These are phyloP conservation scores for Metschnikowia santaceciliae DNA, from an alignment of 805 yeast genomes.

Conservation along the genomic window DNA sequence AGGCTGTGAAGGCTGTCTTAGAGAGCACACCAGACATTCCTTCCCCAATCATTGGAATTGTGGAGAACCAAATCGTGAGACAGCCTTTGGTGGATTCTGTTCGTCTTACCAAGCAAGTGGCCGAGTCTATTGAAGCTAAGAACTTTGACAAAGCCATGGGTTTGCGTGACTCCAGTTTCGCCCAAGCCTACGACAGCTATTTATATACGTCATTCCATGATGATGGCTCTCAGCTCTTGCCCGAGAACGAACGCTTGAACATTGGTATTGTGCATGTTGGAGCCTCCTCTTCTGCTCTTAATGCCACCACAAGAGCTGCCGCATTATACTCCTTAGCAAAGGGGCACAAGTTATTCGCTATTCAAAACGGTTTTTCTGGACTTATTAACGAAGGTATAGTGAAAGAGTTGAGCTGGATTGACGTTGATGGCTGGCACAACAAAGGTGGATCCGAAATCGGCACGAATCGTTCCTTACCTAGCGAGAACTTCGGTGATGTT, in stretches of 20 bases:
- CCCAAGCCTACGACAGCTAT: constrained; percentile 48
- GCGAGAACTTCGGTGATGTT: constrained; percentile 62
- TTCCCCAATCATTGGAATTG: constrained; percentile 89
- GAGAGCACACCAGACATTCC: constrained; percentile 87
- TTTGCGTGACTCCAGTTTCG: constrained; percentile 83
- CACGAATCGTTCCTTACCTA: constrained; percentile 54
- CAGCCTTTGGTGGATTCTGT: constrained; percentile 90
- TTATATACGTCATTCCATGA: constrained; percentile 63
- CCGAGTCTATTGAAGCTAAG: constrained; percentile 72
- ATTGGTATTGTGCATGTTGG: constrained; percentile 75
- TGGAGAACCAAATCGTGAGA: constrained; percentile 82
- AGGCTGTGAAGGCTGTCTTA: constrained; percentile 90
- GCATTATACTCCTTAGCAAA: constrained; percentile 70
- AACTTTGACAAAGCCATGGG: constrained; percentile 86
- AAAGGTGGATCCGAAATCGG: constrained; percentile 81
- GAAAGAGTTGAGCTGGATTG: constrained; percentile 59
- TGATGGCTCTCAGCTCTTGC: constrained; percentile 46
- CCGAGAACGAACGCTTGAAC: constrained; percentile 52
- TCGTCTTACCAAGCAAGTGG: constrained; percentile 80
- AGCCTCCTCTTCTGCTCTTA: constrained; percentile 77
- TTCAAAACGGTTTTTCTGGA: constrained; percentile 73
- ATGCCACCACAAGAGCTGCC: constrained; percentile 72
- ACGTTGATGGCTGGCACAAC: constrained; percentile 68
- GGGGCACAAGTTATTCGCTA: constrained; percentile 70
- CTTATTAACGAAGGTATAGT: constrained; percentile 60